Evolutionary conservation across 2,329 filamentous ascomycete genomes (phyloP), one percentile per base, ranked within the genome.

Genomic region (Hypoxylon sp.): DNA sequence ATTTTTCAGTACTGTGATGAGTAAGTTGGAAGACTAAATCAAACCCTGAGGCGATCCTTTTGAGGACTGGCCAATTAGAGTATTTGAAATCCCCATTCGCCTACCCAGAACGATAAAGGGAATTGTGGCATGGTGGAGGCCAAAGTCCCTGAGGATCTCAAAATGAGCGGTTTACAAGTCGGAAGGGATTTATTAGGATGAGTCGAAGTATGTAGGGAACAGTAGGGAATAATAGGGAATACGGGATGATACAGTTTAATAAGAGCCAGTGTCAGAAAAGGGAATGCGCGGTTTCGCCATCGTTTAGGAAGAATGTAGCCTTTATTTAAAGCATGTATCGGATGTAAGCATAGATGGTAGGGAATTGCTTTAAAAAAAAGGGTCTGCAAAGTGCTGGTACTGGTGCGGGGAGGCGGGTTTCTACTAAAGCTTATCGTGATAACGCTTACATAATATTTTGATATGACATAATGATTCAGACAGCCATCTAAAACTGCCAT

Each of bases 71-170:
- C 70, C 70, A 72, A 72, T 72, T 13, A 69, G 37, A 52, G 44
- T 24, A 11, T 19, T 11, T 13, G 8, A 14, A 59, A 19, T 48
- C 44, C 44, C 50, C 63, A 66, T 67, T 42, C 50, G 58, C 63
- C 53, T 72, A 72, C 70, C 65, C 54, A 67, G 66, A 70, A 70
- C 63, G 69, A 63, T 48, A 39, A 63, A 50, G 46, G 42, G 66
- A 52, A 24, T 17, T 52, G 61, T 46, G 22, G 22, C 46, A 54
- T 22, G 46, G 57, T 50, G 61, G 58, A 61, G 63, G 33, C 44
- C 5, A 14, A 55, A 39, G 26, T 35, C 35, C 46, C 42, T 60
- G 39, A 61, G 46, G 51, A 61, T 54, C 26, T 17, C 29, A 47
- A 26, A 35, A 62, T 22, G 59, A 22, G 50, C 19, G 35, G 1